These are phyloP conservation scores for Ophiostoma triangulosporum DNA, from an alignment of 2,329 filamentous ascomycete species.

Conservation along the genomic window DNA sequence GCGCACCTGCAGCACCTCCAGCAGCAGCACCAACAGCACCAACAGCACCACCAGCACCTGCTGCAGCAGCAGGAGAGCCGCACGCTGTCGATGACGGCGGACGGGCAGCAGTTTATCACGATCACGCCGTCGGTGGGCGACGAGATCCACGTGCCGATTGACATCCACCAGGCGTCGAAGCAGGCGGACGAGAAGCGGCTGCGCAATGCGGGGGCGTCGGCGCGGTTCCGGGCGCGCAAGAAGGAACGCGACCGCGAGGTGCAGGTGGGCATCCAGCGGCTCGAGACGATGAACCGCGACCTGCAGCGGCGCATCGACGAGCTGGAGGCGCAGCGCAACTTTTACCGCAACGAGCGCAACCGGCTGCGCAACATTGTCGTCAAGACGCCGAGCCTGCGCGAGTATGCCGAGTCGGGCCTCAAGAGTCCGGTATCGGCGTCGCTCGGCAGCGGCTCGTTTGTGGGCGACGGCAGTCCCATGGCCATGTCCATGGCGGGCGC, in stretches of 20 bases:
- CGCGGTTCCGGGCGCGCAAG: constrained; percentile 65
- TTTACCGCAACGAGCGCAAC: constrained; percentile 60
- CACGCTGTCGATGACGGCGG: constrained; percentile 13
- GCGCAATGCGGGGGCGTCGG: constrained; percentile 74
- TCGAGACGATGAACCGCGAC: constrained; percentile 57
- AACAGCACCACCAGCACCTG: constrained; percentile 1
- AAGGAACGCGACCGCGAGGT: constrained; percentile 73
- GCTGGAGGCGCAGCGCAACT: constrained; percentile 51
- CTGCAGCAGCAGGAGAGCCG: neutral
- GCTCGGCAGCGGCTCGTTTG: constrained; percentile 22
- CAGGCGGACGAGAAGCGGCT: constrained; percentile 76
- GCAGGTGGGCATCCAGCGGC: constrained; percentile 50
- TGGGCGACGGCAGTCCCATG: constrained; percentile 25
- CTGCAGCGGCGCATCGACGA: constrained; percentile 40
- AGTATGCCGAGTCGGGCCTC: constrained; percentile 36
- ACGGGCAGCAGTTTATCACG: constrained; percentile 20
- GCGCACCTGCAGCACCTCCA: neutral
- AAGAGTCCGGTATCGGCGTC: constrained; percentile 32
- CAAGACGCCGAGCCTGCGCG: constrained; percentile 42
- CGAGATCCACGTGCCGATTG: constrained; percentile 50
- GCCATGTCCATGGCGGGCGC: neutral
- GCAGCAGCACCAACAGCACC: neutral
- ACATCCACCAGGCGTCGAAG: constrained; percentile 69
- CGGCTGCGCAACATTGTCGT: constrained; percentile 54
- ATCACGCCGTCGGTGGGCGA: constrained; percentile 26